Base-by-base conservation (phyloP, 169 alveolate genomes). In the Plasmodium coatneyi region DNA sequence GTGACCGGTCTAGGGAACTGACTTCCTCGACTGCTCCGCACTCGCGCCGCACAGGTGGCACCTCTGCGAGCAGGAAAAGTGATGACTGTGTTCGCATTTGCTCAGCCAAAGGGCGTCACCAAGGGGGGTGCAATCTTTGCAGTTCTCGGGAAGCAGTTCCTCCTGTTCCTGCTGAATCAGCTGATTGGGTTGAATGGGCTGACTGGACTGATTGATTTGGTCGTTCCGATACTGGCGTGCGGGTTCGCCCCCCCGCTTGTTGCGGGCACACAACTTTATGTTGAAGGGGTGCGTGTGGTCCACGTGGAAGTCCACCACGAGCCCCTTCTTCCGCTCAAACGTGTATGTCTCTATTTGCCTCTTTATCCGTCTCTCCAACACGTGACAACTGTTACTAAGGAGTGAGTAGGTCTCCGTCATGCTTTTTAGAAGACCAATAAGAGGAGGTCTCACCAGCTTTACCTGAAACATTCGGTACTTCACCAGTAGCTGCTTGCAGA, bases 61-160 rank as follows among this genome's bases (percentile, higher is more conserved):
- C 1, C 49, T 14, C 14, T 74, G 80, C 16, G 93, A 49, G 25
- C 93, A 84, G 12, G 93, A 10, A 52, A 84, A 84, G 28, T 84
- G 93, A 10, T 84, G 76, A 1, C 16, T 46, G 56, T 84, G 93
- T 10, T 84, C 93, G 79, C 93, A 84, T 36, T 84, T 76, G 43
- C 34, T 41, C 54, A 84, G 25, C 39, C 66, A 84, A 14, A 84
- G 14, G 3, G 43, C 56, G 16, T 30, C 54, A 30, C 32, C 56
- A 6, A 71, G 41, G 14, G n/a, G 4, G 70, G 30, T 22, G 14
- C 0, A 46, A 4, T 34, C 71, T 14, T 22, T 30, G 46, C 56
- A 32, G 34, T 7, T 41, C 22, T 49, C 22, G 7, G 60, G 60
- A 14, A 14, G 60, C 7, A 14, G 22, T 49, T 49, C 60, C 28